These are phyloP conservation scores for Fusarium phyllophilum DNA, from an alignment of 2,329 filamentous ascomycete species.

Conservation along the genomic window DNA sequence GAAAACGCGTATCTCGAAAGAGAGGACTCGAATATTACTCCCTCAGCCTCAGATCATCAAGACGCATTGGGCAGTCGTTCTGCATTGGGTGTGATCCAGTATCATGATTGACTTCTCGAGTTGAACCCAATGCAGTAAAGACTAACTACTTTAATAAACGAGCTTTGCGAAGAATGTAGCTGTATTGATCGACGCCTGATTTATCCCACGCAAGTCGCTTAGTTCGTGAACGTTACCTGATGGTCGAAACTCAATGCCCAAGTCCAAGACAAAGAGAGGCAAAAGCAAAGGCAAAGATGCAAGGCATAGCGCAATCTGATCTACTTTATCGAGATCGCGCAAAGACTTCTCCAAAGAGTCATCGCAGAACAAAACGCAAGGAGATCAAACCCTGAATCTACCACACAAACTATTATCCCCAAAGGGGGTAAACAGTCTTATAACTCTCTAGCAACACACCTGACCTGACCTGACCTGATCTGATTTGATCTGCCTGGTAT, in stretches of 20 bases:
- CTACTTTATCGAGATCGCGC: conserved; percentile 1
- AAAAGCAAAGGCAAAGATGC: neutral
- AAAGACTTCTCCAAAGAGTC: conserved; percentile 5
- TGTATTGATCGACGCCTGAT: conserved; percentile 12
- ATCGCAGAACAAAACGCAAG: neutral
- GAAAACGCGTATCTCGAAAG: conserved; percentile 17
- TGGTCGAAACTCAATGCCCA: neutral
- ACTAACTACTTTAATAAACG: neutral
- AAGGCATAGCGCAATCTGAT: neutral
- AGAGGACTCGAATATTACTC: neutral
- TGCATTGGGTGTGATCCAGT: neutral
- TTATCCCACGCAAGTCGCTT: conserved; percentile 18
- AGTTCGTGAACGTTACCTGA: neutral
- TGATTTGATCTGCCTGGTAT: neutral
- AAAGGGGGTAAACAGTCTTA: neutral
- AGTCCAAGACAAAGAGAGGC: neutral
- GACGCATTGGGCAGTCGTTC: neutral
- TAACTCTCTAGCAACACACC: neutral
- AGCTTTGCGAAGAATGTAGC: neutral
- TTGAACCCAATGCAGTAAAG: neutral
- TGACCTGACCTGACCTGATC: neutral
- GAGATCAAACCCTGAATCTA: neutral
- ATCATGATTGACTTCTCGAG: neutral
- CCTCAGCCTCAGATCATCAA: neutral
- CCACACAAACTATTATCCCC: neutral